phyloP scores from a whole-genome alignment of 176 grass and related monocot genomes.

The Oropetium thomaeum region DNA sequence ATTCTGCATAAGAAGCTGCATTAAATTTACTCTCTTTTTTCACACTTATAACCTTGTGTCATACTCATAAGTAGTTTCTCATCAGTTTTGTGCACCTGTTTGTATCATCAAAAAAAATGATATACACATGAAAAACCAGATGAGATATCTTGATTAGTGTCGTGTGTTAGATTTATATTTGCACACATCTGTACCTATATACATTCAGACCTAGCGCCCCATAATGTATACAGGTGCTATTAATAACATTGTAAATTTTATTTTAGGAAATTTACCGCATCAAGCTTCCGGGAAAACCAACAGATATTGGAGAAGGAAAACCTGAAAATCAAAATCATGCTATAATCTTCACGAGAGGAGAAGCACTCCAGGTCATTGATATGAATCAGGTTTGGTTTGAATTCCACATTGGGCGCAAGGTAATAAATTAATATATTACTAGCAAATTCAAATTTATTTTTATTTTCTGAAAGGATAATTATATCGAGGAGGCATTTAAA shows the following conservation, averaged over 20 bases:
- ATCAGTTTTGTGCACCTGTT: background rate
- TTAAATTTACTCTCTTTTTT: background rate
- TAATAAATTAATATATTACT: background rate
- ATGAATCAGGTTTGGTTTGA: slow-evolving; percentile 75
- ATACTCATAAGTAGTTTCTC: slow-evolving; percentile 13
- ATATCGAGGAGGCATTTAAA: slow-evolving; percentile 98
- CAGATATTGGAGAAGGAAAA: slow-evolving; percentile 73
- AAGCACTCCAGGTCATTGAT: slow-evolving; percentile 87
- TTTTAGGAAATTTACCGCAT: slow-evolving; percentile 87
- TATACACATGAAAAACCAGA: slow-evolving; percentile 5
- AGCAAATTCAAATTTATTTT: slow-evolving; percentile 11
- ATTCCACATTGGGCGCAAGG: slow-evolving; percentile 11
- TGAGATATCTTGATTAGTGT: background rate
- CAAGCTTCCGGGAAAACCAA: slow-evolving; percentile 78
- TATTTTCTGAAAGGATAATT: slow-evolving; percentile 73
- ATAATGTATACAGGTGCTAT: too few relatives aligned
- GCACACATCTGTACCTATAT: too few relatives aligned
- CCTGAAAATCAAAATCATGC: slow-evolving; percentile 97
- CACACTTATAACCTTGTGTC: background rate
- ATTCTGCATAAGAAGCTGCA: background rate
- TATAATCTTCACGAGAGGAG: slow-evolving; percentile 86
- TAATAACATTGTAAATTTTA: too few relatives aligned
- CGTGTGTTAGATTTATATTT: too few relatives aligned
- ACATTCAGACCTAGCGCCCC: too few relatives aligned
- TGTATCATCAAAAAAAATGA: background rate